Conservation (phyloP, 805 yeast species). For the Teunomyces cretensis region DNA sequence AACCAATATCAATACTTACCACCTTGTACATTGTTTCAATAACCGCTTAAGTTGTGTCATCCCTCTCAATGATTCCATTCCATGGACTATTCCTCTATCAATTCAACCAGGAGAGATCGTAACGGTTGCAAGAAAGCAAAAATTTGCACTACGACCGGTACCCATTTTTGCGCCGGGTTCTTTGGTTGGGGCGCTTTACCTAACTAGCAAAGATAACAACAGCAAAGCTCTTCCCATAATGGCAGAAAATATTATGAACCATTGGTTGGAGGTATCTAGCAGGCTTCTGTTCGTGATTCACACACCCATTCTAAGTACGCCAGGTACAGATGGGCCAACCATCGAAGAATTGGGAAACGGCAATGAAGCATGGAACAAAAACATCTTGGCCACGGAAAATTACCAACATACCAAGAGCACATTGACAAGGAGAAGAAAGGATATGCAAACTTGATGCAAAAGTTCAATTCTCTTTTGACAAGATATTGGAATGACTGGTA, state of each 20-base stretch:
- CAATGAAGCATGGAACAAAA: constrained; percentile 16
- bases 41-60: constrained; percentile 23
- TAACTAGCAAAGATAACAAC: not conserved
- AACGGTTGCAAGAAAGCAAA: constrained; percentile 20
- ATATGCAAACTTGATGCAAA: not conserved
- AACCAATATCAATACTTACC: constrained; percentile 14
- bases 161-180: constrained; percentile 29
- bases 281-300: constrained; percentile 19
- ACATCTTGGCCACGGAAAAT: constrained; percentile 18
- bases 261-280: constrained; percentile 28
- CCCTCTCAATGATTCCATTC: constrained; percentile 18
- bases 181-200: constrained; percentile 24
- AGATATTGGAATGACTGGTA: not conserved
- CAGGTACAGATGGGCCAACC: constrained; percentile 23
- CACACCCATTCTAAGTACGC: constrained; percentile 30
- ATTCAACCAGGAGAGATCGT: constrained; percentile 6
- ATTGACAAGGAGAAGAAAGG: not conserved
- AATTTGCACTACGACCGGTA: constrained; percentile 18
- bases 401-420: constrained; percentile 10
- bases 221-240: constrained; percentile 20
- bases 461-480: not conserved
- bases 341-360: not conserved
- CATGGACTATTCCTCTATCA: constrained; percentile 20
- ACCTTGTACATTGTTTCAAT: constrained; percentile 29
- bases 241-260: constrained; percentile 21